phyloP scores from a whole-genome alignment of 805 yeast genomes.

The Cyberlindnera xylosilytica region DNA sequence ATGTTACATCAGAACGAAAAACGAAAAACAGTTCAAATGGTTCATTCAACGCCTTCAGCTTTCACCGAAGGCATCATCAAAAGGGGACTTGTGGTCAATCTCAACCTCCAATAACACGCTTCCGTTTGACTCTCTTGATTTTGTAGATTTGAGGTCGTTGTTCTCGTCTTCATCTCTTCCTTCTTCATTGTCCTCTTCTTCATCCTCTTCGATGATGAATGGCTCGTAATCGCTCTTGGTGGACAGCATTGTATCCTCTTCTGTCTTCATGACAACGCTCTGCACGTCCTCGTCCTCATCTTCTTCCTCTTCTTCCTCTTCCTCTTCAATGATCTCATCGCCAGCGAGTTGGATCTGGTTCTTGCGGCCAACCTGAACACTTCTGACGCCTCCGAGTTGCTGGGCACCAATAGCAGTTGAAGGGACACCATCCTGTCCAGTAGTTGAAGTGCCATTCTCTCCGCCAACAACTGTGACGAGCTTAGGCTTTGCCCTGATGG shows the following conservation, averaged over 20 bases:
- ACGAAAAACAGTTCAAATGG: no score
- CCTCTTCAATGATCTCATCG: conserved; percentile 19
- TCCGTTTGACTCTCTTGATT: conserved; percentile 18
- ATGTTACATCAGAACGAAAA: no score
- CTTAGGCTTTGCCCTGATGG: conserved; percentile 72
- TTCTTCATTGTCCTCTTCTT: conserved; percentile 5
- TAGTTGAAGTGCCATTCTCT: not conserved
- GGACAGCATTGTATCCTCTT: conserved; percentile 5
- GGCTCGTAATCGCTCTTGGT: conserved; percentile 24
- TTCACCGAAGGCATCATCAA: conserved; percentile 13
- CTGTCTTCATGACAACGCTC: conserved; percentile 9
- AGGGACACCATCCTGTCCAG: conserved; percentile 19
- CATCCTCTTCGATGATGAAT: conserved; percentile 25
- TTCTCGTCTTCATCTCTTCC: conserved; percentile 10
- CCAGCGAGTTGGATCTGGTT: conserved; percentile 12
- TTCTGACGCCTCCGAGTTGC: conserved; percentile 26
- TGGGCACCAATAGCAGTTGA: conserved; percentile 23
- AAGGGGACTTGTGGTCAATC: conserved; percentile 20
- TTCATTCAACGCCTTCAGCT: not conserved
- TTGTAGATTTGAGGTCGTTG: conserved; percentile 7
- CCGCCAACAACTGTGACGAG: conserved; percentile 46
- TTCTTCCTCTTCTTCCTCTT: conserved; percentile 16
- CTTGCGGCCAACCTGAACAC: conserved; percentile 20
- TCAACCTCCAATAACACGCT: conserved; percentile 28
- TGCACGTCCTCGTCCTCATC: conserved; percentile 4